A percentile compares a stretch with the other conserved stretches of the same genome.
These are phyloP conservation scores for Mucor indicus DNA, from an alignment of 371 early-diverging fungal species.

Conservation along the genomic window DNA sequence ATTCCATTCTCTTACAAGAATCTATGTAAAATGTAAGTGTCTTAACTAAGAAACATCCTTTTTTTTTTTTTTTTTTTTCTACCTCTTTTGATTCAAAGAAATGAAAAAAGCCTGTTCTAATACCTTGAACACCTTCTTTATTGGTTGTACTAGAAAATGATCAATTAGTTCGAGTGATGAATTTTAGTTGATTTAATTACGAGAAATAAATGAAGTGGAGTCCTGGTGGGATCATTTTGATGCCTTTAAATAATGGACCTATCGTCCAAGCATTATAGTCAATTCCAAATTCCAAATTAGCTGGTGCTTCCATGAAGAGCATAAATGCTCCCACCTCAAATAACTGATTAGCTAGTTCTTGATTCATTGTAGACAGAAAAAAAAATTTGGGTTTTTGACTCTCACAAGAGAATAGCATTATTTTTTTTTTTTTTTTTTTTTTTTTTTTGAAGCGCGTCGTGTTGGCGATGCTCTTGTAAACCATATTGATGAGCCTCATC, in stretches of 20 bases:
- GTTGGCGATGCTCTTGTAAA: no score
- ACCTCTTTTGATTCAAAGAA: constrained; percentile 69
- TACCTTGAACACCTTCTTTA: constrained; percentile 56
- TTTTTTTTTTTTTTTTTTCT: neutral
- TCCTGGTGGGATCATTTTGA: constrained; percentile 94
- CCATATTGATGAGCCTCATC: no score
- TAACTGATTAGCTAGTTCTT: constrained; percentile 66
- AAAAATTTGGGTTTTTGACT: neutral
- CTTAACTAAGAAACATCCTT: neutral
- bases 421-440: no score
- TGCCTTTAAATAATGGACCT: constrained; percentile 88
- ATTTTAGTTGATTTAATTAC: constrained; percentile 27
- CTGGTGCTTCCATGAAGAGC: constrained; percentile 80
- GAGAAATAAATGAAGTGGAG: constrained; percentile 90
- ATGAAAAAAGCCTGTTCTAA: constrained; percentile 75
- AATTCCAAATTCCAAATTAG: constrained; percentile 85
- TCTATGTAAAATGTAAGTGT: constrained; percentile 19
- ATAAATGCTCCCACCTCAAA: constrained; percentile 79
- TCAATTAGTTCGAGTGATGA: no score
- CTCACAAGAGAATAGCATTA: no score
- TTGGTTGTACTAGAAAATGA: constrained; percentile 41
- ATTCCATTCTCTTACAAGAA: constrained; percentile 75
- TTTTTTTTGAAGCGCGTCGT: no score
- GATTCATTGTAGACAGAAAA: constrained; percentile 57
- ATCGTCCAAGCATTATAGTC: constrained; percentile 90